Evolutionary conservation across 495 filamentous ascomycete species (phyloP).

Genomic region (Opeltia flavorubescens): DNA sequence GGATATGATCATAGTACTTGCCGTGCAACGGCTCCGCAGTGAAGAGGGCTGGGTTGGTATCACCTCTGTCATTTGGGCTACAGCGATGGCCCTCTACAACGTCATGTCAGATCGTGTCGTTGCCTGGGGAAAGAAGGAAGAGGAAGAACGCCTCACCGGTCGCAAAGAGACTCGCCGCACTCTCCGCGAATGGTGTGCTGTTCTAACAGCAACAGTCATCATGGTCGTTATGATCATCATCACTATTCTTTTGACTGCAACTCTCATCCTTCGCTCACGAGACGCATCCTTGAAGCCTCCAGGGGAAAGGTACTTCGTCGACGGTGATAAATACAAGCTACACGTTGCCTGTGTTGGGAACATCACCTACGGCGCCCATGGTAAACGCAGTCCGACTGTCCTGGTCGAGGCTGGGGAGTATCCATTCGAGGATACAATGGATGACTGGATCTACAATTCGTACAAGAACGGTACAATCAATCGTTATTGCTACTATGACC

Average conservation of each 20-base stretch:
- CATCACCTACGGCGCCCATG: constrained; percentile 28
- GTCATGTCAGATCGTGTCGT: constrained; percentile 56
- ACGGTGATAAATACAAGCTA: constrained; percentile 66
- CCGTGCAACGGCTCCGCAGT: constrained; percentile 51
- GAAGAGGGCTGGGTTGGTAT: constrained; percentile 90
- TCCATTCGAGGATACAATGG: constrained; percentile 60
- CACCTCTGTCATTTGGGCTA: constrained; percentile 66
- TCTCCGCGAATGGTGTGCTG: constrained; percentile 66
- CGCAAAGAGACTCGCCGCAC: constrained; percentile 75
- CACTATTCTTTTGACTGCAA: constrained; percentile 59
- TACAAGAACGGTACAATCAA: constrained; percentile 59
- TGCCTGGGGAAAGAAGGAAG: constrained; percentile 76
- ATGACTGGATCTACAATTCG: constrained; percentile 39
- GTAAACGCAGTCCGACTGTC: constrained; percentile 50
- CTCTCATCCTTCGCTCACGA: constrained; percentile 58
- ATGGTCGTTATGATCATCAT: constrained; percentile 50
- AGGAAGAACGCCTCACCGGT: constrained; percentile 85
- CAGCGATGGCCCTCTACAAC: constrained; percentile 47
- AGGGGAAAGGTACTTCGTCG: constrained; percentile 63
- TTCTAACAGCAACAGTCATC: constrained; percentile 60
- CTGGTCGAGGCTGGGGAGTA: constrained; percentile 69
- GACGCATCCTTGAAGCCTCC: constrained; percentile 58
- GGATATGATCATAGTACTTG: constrained; percentile 63
- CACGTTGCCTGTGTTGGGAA: constrained; percentile 77
- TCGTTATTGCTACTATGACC: constrained; percentile 92